Evolutionary conservation across 2,329 filamentous ascomycete species (phyloP).

Genomic region (Elsinoe australis): DNA sequence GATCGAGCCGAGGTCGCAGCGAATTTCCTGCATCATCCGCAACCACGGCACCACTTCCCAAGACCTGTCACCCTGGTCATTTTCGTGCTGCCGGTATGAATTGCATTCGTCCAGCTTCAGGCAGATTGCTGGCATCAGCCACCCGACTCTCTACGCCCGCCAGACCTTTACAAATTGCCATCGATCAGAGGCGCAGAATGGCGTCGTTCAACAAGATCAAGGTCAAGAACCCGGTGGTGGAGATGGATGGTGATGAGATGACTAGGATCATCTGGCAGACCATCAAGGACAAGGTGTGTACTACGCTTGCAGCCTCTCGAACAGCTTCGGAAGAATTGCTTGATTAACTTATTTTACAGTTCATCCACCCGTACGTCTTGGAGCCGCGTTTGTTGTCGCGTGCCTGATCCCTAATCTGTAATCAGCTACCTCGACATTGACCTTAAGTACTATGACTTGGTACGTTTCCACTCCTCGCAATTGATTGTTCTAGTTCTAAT

Average conservation of each 20-base stretch:
- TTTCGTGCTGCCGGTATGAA: constrained; percentile 14
- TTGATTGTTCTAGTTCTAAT: constrained; percentile 19
- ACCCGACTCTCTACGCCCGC: constrained; percentile 19
- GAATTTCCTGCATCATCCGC: constrained; percentile 8
- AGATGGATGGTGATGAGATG: constrained; percentile 93
- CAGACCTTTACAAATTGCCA: constrained; percentile 20
- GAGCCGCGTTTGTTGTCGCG: constrained; percentile 17
- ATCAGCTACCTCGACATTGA: constrained; percentile 80
- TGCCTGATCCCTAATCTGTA: background rate
- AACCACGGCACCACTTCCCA: constrained; percentile 9
- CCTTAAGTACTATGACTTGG: constrained; percentile 61
- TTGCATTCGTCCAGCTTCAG: constrained; percentile 13
- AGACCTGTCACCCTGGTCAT: constrained; percentile 9
- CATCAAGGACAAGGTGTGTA: constrained; percentile 81
- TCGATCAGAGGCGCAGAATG: constrained; percentile 33
- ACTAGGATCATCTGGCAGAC: constrained; percentile 98
- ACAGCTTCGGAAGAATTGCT: constrained; percentile 14
- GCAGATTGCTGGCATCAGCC: constrained; percentile 15
- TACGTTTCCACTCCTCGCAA: constrained; percentile 26
- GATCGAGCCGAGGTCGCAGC: constrained; percentile 8
- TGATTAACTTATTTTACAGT: constrained; percentile 39
- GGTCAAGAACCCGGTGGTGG: constrained; percentile 98
- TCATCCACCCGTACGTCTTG: constrained; percentile 65
- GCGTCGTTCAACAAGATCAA: constrained; percentile 72
- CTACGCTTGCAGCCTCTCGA: constrained; percentile 16